Percentiles rank a stretch among this genome's conserved stretches.
Conservation (phyloP, 148 eudicot species). For the Limonium bicolor region DNA sequence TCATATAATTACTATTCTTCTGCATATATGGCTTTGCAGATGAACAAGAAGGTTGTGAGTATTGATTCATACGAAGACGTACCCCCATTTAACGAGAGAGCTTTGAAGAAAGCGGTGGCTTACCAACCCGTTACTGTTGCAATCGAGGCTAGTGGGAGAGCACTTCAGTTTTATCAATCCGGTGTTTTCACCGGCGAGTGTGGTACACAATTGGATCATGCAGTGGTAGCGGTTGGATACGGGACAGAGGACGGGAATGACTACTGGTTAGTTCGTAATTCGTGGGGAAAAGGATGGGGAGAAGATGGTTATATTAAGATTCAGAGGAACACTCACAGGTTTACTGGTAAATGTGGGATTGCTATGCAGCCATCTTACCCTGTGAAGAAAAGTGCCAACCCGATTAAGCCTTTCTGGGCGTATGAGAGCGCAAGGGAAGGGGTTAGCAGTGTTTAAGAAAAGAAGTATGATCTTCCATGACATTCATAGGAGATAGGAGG, state of each 20-base stretch:
- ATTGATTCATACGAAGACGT: slow-evolving; percentile 1
- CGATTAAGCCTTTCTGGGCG: neutral
- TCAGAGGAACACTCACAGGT: slow-evolving; percentile 3
- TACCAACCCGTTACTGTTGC: neutral
- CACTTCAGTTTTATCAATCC: neutral
- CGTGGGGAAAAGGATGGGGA: slow-evolving; percentile 5
- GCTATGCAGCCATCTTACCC: slow-evolving; percentile 4
- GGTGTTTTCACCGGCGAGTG: slow-evolving; percentile 1
- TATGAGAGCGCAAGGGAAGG: neutral
- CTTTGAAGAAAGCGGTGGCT: neutral
- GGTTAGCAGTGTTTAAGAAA: no score
- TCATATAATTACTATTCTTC: no score
- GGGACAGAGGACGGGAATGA: slow-evolving; percentile 2
- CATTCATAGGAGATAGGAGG: no score
- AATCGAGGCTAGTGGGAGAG: slow-evolving; percentile 1
- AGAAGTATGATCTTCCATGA: no score
- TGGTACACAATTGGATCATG: neutral
- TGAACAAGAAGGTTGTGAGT: neutral
- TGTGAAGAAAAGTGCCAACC: neutral
- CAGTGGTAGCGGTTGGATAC: slow-evolving; percentile 2
- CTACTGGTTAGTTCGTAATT: neutral
- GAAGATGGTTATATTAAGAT: neutral
- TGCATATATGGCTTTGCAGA: no score
- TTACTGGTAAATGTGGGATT: slow-evolving; percentile 1
- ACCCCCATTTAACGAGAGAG: neutral